Evolutionary conservation across 768 basidiomycete genomes (phyloP).

Genomic region (Pulveroboletus frians): DNA sequence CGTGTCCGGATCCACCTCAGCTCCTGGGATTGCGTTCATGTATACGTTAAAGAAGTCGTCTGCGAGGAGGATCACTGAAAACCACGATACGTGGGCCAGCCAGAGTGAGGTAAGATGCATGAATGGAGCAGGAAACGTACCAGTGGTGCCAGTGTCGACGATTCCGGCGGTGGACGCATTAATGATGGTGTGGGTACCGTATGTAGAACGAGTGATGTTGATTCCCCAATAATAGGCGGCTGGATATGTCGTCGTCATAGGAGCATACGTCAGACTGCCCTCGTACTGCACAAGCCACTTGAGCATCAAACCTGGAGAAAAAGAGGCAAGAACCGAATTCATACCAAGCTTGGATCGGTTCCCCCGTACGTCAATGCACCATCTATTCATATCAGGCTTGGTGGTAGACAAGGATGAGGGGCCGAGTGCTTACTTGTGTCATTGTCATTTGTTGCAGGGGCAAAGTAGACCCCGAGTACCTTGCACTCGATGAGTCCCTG

Average conservation of each 20-base stretch:
- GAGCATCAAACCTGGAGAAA: neutral
- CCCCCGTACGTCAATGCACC: conserved; percentile 29
- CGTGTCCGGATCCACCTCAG: neutral
- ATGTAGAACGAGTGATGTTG: conserved; percentile 18
- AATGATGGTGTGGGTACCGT: conserved; percentile 13
- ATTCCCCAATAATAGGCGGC: conserved; percentile 28
- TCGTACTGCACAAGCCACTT: conserved; percentile 11
- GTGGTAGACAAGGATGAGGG: too few species aligned
- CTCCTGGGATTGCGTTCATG: conserved; percentile 13
- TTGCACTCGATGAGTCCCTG: conserved; percentile 17
- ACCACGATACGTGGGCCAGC: neutral
- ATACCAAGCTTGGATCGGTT: conserved; percentile 13
- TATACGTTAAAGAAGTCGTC: conserved; percentile 17
- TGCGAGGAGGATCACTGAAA: conserved; percentile 21
- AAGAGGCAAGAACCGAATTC: neutral
- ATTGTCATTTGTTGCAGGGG: conserved; percentile 15
- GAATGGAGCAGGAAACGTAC: conserved; percentile 5
- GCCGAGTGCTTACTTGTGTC: conserved; percentile 12
- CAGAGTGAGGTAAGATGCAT: neutral
- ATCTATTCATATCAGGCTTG: conserved; percentile 7
- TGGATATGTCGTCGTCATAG: conserved; percentile 25
- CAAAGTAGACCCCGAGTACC: conserved; percentile 20
- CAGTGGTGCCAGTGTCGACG: conserved; percentile 27
- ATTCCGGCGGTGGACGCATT: conserved; percentile 23
- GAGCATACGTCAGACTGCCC: conserved; percentile 22